Base-by-base conservation (phyloP, 371 early-diverging fungal species). In the Actinomucor elegans region DNA sequence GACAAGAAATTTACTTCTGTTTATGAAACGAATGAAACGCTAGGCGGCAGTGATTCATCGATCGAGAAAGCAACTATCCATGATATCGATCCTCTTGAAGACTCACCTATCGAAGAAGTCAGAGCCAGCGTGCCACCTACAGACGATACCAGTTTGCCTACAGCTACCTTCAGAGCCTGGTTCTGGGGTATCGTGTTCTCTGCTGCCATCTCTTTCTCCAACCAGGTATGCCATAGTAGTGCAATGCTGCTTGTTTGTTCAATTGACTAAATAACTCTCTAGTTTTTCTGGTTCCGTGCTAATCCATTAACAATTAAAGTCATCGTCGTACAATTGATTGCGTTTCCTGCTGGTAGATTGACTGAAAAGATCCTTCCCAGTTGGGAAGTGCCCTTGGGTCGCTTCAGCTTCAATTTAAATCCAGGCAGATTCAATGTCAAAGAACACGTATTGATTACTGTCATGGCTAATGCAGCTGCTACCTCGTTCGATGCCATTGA, bases 381-480 rank as follows among this genome's bases (percentile, higher is more conserved):
- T 14, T 67, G 67, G 55, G 44, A 31, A 23, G 12, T 61, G 5
- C 58, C 52, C 17, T 52, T 66, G 0, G 69, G 67, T 12, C 64
- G 55, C 2, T 66, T 56, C 28, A 59, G 59, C 5, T 59, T 57
- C 24, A 56, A 67, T 20, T 67, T 89, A 20, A 92, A 92, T 55
- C 90, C 91, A 1, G 90, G 90, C 5, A 85, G 83, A 8, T 92
- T 92, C 71, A 80, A 71, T 51, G 80, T 89, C 48, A 92, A 92
- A 71, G 85, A 90, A 66, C 87, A 91, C 57, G 80, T 84, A 20
- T 72, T 86, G 33, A 73, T 77, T 38, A 73, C 78, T 49, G 75
- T 86, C 48, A 77, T 87, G 61, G 82, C 85, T 20, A 81, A 79
- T 38, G 66, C 69, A 23, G 86, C 87, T 15, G 78, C 82, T 20